Evolutionary conservation across 2,329 filamentous ascomycete genomes (phyloP).

Genomic region (Penicillium hordei): DNA sequence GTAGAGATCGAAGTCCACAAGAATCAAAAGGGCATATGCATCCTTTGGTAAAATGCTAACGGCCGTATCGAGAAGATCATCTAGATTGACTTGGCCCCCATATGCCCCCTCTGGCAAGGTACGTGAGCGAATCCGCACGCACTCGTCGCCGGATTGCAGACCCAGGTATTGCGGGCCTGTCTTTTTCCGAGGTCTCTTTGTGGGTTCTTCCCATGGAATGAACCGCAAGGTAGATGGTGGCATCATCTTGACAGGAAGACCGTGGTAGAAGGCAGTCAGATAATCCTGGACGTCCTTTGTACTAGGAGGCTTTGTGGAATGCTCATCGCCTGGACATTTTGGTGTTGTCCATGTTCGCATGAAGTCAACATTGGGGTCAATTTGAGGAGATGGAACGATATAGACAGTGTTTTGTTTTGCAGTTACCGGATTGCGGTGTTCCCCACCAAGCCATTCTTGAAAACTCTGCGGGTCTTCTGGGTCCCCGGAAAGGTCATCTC

Average conservation of each 20-base stretch:
- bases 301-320: conserved; percentile 10
- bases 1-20: conserved; percentile 64
- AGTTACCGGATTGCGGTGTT: conserved; percentile 53
- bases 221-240: conserved; percentile 44
- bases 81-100: conserved; percentile 51
- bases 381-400: conserved; percentile 49
- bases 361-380: conserved; percentile 37
- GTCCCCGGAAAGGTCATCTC: conserved; percentile 58
- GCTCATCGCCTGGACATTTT: conserved; percentile 19
- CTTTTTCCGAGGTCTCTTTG: not conserved
- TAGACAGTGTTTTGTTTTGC: conserved; percentile 53
- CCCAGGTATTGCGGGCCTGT: conserved; percentile 45
- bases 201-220: conserved; percentile 47
- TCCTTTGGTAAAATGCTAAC: conserved; percentile 56
- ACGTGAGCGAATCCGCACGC: conserved; percentile 55
- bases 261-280: conserved; percentile 55
- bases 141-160: conserved; percentile 41
- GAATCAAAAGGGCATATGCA: conserved; percentile 59
- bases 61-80: conserved; percentile 61
- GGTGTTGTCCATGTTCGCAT: conserved; percentile 47
- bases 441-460: conserved; percentile 50
- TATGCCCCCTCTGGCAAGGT: conserved; percentile 51
- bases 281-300: conserved; percentile 44
- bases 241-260: conserved; percentile 52
- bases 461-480: conserved; percentile 55